Evolutionary conservation across 2,329 filamentous ascomycete genomes (phyloP), one percentile per base, ranked within the genome.

Genomic region (Calycina marina): DNA sequence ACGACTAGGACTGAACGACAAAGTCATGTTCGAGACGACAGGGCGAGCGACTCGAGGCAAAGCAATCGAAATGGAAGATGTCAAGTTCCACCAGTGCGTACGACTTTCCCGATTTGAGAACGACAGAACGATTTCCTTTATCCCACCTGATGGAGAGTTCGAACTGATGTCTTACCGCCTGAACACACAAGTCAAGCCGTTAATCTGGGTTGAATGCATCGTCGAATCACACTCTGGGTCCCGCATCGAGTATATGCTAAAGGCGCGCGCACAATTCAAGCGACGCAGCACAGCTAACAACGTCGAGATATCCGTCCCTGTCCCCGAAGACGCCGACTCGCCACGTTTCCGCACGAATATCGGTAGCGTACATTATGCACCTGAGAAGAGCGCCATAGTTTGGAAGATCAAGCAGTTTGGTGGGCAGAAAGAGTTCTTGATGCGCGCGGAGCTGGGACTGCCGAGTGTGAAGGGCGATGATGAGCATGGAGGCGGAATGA

Each of bases 401-500:
- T 98, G 90, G 90, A 98, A 98, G 66, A 98, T 98, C 57, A 98
- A 98, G 66, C 90, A 98, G 52, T 98, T 98, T 57, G 90, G 90
- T 27, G 90, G 90, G n/a, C 75, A 77, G 47, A 98, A 98, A 60
- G 90, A 98, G 54, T 98, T 98, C 51, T 66, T 98, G 47, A 98
- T 98, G 90, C 80, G 90, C 35, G 90, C 90, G 12, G 90, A 98
- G 61, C 68, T 98, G 9, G 90, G 90, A 30, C 63, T 98, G 26
- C 90, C 90, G 0, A 93, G 83, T 37, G 90, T 98, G 13, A 77
- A 90, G 43, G 88, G 88, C 31, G 88, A 96, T 45, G 88, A 96
- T 50, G 88, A 96, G 58, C 81, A 83, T 49, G 88, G 88, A 25
- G 88, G 88, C 40, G 88, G 88, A 42, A 96, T 96, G 88, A 96